Evolutionary conservation across 1,284 basidiomycete species (phyloP).

Genomic region (Puccinia coronata): DNA sequence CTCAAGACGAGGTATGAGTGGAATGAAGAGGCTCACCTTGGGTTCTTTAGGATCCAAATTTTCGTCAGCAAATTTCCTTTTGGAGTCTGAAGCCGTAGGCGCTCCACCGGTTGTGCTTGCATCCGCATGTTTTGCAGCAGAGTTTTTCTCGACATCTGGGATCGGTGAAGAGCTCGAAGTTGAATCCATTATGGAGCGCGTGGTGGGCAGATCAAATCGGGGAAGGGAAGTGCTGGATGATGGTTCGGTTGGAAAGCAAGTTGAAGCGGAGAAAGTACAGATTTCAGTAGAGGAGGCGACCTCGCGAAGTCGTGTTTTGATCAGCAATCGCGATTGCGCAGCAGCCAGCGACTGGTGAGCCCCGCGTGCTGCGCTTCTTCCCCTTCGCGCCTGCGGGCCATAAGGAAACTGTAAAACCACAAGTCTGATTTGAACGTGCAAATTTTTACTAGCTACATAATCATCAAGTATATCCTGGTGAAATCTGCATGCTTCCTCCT

Average conservation of each 20-base stretch:
- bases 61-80: neutral
- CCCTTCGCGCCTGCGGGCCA: too few species aligned
- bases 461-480: too few species aligned
- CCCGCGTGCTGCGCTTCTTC: too few species aligned
- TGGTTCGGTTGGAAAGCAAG: too few species aligned
- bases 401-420: too few species aligned
- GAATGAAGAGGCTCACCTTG: slow-evolving; percentile 3
- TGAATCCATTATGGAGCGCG: neutral
- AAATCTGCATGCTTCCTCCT: too few species aligned
- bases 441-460: too few species aligned
- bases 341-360: too few species aligned
- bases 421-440: too few species aligned
- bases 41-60: neutral
- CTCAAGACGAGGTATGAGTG: neutral
- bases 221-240: neutral
- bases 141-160: neutral
- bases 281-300: too few species aligned
- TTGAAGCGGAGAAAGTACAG: neutral
- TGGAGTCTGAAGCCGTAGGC: neutral
- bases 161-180: neutral
- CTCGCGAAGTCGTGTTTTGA: too few species aligned
- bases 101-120: neutral
- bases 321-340: too few species aligned
- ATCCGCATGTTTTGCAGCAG: neutral
- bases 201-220: neutral